Evolutionary conservation across 2,329 filamentous ascomycete species (phyloP).

Genomic region (Botryosphaeria dothidea): DNA sequence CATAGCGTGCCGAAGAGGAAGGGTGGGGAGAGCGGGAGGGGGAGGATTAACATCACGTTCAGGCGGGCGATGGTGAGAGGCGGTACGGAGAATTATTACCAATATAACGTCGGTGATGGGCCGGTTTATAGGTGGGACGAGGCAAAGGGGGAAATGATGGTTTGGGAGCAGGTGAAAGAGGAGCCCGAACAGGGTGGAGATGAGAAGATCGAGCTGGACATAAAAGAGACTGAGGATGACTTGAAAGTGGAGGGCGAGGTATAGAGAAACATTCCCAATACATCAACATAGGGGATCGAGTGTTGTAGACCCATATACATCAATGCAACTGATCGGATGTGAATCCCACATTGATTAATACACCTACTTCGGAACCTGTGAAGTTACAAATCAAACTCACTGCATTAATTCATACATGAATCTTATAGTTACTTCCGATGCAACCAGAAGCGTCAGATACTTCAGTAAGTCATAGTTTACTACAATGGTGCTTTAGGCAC

Average conservation of each 20-base stretch:
- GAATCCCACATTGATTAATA: no score
- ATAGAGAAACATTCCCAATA: no score
- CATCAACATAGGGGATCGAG: no score
- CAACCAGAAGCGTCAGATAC: no score
- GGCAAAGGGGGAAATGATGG: constrained; percentile 52
- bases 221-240: neutral
- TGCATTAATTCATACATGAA: no score
- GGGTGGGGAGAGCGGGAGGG: constrained; percentile 61
- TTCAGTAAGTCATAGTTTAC: no score
- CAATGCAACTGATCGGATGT: no score
- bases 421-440: no score
- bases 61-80: constrained; percentile 68
- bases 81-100: constrained; percentile 81
- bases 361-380: no score
- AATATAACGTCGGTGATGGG: constrained; percentile 76
- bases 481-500: no score
- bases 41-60: constrained; percentile 76
- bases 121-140: constrained; percentile 69
- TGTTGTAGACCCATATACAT: no score
- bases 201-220: neutral
- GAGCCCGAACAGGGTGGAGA: neutral
- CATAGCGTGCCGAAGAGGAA: constrained; percentile 77
- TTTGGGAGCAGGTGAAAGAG: constrained; percentile 30
- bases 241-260: neutral
- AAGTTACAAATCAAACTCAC: no score